Evolutionary conservation across 306 rosid species (phyloP), one percentile per base, ranked within the genome.

Genomic region (Alnus glutinosa): DNA sequence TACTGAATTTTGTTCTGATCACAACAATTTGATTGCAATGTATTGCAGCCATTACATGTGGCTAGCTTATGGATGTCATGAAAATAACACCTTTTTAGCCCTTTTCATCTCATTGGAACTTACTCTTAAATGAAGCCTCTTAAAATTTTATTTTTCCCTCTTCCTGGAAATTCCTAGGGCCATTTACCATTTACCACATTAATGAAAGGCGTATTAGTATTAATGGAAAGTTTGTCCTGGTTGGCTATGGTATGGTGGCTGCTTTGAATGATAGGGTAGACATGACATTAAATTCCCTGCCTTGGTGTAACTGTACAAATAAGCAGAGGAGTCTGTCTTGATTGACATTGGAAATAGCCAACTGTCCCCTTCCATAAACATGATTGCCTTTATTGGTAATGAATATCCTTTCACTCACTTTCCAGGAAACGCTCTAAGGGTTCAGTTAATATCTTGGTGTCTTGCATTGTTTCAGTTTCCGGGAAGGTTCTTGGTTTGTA

Each of bases 1-100:
- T 19, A 39, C 75, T 63, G 55, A 42, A 8, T 13, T 73, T 18
- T 69, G 66, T 72, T 72, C 51, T 46, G 3, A 70, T 52, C 72
- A 52, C 75, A 80, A 49, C 70, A 68, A 55, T 52, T 62, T 68
- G 50, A 77, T 15, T 71, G 8, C 68, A 19, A 15, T 71, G 14
- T 74, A 52, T 70, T 71, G 8, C 49, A 55, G 66, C 37, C 23
- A 58, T 5, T 39, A 42, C 46, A 1, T 28, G 36, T 70, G 34
- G 7, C 2, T 16, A 70, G 74, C 55, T 70, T 70, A n/a, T 44
- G 52, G 51, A 14, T 34, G 39, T 34, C 10, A 6, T 63, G 16
- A 32, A 14, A 63, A 36, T 5, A 63, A 63, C n/a, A 32, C 7
- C 9, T n/a, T 68, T 46, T 42, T 68, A 68, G 49, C 30, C 72